These are phyloP conservation scores for Heliosperma pusillum DNA, from an alignment of 148 eudicot species.

Conservation along the genomic window DNA sequence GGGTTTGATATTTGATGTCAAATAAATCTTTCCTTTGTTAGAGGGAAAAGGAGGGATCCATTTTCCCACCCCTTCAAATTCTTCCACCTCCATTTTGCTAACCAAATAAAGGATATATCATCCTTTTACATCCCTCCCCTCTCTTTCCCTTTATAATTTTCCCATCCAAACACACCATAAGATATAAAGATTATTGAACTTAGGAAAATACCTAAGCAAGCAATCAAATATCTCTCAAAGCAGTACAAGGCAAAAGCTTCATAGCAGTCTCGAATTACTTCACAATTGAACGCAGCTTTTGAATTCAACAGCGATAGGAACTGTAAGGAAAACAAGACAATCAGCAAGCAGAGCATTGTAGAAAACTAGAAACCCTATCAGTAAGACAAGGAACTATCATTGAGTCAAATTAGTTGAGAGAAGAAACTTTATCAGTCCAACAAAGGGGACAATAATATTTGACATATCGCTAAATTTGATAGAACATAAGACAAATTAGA, in stretches of 20 bases:
- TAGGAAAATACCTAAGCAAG: slow-evolving; percentile 74
- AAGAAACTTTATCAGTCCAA: neutral
- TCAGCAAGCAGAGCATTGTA: slow-evolving; percentile 10
- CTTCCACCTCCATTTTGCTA: no score
- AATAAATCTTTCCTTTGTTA: no score
- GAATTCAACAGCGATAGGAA: slow-evolving; percentile 74
- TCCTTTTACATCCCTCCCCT: no score
- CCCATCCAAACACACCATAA: no score
- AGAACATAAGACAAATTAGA: neutral
- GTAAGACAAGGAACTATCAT: neutral
- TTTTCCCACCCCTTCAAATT: no score
- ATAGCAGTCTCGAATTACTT: slow-evolving; percentile 90
- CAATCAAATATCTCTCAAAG: slow-evolving; percentile 98
- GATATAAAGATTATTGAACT: neutral
- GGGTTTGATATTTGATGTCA: no score
- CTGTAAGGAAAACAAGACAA: slow-evolving; percentile 40
- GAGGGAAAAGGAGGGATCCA: no score
- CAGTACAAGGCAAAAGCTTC: slow-evolving; percentile 98
- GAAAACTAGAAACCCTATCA: neutral
- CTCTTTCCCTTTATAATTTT: no score
- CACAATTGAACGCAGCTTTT: slow-evolving; percentile 87
- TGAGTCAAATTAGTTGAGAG: neutral
- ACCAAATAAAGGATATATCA: no score
- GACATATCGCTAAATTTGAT: neutral
- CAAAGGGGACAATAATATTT: slow-evolving; percentile 1